Evolutionary conservation across 306 rosid genomes (phyloP).

Genomic region (Lathyrus tuberosus): DNA sequence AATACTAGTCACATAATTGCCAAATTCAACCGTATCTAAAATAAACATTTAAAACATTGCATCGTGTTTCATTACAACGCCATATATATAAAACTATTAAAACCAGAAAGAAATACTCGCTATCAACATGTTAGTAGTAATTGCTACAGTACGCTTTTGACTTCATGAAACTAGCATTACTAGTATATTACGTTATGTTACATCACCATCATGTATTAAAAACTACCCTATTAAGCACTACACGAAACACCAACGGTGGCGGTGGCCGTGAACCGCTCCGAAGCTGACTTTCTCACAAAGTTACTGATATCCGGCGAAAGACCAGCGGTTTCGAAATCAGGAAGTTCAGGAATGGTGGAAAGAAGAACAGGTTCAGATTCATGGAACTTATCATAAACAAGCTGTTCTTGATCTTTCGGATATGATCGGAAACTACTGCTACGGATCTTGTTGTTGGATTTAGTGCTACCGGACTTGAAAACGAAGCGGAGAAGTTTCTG

Average conservation of each 20-base stretch:
- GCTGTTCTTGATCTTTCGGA: conserved; percentile 39
- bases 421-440: conserved; percentile 20
- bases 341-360: conserved; percentile 74
- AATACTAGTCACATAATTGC: background rate
- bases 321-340: conserved; percentile 57
- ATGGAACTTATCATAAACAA: conserved; percentile 54
- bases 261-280: conserved; percentile 60
- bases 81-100: background rate
- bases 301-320: conserved; percentile 80
- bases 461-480: conserved; percentile 47
- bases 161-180: background rate
- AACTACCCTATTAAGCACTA: conserved; percentile 34
- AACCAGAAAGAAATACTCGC: background rate
- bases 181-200: background rate
- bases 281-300: conserved; percentile 56
- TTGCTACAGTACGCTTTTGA: background rate
- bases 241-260: conserved; percentile 63
- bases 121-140: background rate
- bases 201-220: background rate
- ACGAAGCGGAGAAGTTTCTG: conserved; percentile 68
- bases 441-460: conserved; percentile 17
- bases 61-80: background rate
- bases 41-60: background rate
- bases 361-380: conserved; percentile 47
- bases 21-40: background rate